Evolutionary conservation across 2,329 filamentous ascomycete species (phyloP).

Genomic region (Tolypocladium tundrense): DNA sequence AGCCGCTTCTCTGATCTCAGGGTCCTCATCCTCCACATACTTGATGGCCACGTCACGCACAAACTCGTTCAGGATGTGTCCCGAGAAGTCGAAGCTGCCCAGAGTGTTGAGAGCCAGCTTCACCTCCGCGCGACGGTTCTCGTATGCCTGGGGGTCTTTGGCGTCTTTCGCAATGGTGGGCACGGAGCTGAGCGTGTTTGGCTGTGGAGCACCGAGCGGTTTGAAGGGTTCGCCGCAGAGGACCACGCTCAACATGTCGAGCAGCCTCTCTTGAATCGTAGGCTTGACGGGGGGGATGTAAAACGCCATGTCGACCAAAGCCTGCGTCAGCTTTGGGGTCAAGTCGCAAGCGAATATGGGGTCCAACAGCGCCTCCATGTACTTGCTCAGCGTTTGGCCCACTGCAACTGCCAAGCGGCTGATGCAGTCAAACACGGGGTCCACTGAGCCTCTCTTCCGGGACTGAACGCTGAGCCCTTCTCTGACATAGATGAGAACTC

Average conservation of each 20-base stretch:
- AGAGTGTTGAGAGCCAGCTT: constrained; percentile 89
- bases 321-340: constrained; percentile 87
- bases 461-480: constrained; percentile 81
- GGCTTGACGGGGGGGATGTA: constrained; percentile 93
- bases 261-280: constrained; percentile 83
- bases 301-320: constrained; percentile 95
- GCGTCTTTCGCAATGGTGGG: constrained; percentile 80
- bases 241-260: constrained; percentile 91
- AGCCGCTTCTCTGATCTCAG: constrained; percentile 86
- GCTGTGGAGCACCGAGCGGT: constrained; percentile 78
- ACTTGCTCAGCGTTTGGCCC: constrained; percentile 93
- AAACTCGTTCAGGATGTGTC: constrained; percentile 94
- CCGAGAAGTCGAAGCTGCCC: constrained; percentile 93
- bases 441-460: constrained; percentile 50
- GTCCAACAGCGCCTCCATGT: constrained; percentile 90
- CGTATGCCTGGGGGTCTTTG: constrained; percentile 72
- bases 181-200: constrained; percentile 68
- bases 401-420: constrained; percentile 93
- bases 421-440: constrained; percentile 93
- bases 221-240: constrained; percentile 88
- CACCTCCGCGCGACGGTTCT: constrained; percentile 74
- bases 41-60: constrained; percentile 96
- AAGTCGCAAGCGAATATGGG: constrained; percentile 96
- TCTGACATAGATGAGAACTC: constrained; percentile 84
- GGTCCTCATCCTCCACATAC: constrained; percentile 93